Evolutionary conservation across 2,329 filamentous ascomycete species (phyloP).

Genomic region (Colletotrichum sp.): DNA sequence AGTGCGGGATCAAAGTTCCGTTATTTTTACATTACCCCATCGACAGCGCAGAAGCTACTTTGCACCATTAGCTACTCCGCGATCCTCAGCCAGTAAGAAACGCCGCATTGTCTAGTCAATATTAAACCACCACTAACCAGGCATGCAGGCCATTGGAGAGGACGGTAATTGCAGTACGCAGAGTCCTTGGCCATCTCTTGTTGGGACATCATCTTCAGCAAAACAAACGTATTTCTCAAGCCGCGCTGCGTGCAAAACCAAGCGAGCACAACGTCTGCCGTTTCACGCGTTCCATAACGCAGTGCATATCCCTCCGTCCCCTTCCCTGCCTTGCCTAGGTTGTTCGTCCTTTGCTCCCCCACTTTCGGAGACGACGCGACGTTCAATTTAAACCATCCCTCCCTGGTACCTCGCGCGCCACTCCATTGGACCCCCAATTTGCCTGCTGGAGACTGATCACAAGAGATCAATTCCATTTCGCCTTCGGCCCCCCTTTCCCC

Average conservation of each 20-base stretch:
- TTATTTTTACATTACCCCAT: background rate
- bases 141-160: background rate
- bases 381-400: constrained; percentile 19
- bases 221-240: background rate
- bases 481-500: background rate
- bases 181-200: background rate
- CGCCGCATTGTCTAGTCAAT: background rate
- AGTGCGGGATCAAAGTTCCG: background rate
- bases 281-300: constrained; percentile 9
- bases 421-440: constrained; percentile 18
- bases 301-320: background rate
- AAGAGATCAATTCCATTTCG: constrained; percentile 4
- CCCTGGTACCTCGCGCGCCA: constrained; percentile 11
- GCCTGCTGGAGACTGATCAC: constrained; percentile 16
- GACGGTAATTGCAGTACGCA: background rate
- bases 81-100: background rate
- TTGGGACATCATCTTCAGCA: background rate
- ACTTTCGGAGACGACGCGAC: constrained; percentile 17
- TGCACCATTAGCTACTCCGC: background rate
- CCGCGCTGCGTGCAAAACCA: background rate
- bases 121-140: background rate
- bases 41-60: background rate
- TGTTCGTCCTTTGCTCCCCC: background rate
- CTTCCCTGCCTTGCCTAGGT: background rate
- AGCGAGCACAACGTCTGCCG: background rate